Evolutionary conservation across 2,329 filamentous ascomycete species (phyloP).

Genomic region (Trichoderma harzianum): DNA sequence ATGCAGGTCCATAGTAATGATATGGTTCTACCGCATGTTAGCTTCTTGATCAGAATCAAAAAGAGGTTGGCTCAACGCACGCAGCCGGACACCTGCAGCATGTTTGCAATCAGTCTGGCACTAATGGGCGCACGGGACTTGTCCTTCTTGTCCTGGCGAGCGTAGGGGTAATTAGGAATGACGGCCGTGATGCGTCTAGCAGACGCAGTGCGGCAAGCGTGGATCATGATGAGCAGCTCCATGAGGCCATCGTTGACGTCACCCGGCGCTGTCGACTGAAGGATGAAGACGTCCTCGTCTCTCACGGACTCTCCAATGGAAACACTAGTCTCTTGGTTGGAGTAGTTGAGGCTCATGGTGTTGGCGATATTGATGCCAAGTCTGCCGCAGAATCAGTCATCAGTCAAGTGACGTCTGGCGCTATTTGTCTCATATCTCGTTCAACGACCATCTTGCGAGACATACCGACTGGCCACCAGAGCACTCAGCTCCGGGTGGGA

Average conservation of each 20-base stretch:
- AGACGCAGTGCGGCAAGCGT: conserved; percentile 68
- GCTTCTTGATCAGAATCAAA: background rate
- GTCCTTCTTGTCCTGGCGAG: conserved; percentile 97
- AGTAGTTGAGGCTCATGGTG: conserved; percentile 79
- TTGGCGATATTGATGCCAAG: conserved; percentile 75
- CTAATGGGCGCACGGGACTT: conserved; percentile 91
- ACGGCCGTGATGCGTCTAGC: conserved; percentile 92
- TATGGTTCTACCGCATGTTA: conserved; percentile 36
- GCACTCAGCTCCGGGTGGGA: conserved; percentile 48
- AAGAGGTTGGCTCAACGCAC: conserved; percentile 27
- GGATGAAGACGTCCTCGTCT: conserved; percentile 97
- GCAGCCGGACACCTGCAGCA: conserved; percentile 92
- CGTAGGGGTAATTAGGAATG: conserved; percentile 94
- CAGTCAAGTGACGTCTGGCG: conserved; percentile 10
- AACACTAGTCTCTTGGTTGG: conserved; percentile 83
- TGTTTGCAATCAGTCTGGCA: conserved; percentile 93
- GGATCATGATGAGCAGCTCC: conserved; percentile 98
- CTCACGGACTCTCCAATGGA: conserved; percentile 94
- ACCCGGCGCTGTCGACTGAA: conserved; percentile 90
- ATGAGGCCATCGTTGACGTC: conserved; percentile 98
- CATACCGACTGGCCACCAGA: conserved; percentile 44
- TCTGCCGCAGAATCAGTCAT: conserved; percentile 41
- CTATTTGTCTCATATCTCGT: background rate
- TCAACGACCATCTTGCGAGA: conserved; percentile 5
- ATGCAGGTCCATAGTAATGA: conserved; percentile 96